A percentile compares a stretch with the other conserved stretches of the same genome.
These are phyloP conservation scores for Chrysanthemum lavandulifolium DNA, from an alignment of 129 eudicot genomes.

Conservation along the genomic window DNA sequence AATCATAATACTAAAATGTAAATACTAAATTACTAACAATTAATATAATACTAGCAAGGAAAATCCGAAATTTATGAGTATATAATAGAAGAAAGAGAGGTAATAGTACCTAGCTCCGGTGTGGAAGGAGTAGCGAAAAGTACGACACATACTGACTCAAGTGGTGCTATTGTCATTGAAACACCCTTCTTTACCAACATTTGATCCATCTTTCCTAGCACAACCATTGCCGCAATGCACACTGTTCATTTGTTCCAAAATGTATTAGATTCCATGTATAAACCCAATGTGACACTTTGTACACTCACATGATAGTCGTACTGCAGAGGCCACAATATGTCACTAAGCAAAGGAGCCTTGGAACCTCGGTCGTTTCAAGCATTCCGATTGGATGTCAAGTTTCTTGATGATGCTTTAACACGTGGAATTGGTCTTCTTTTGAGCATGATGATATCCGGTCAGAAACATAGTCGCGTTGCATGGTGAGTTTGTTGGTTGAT, in stretches of 20 bases:
- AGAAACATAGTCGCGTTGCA: conserved; percentile 22
- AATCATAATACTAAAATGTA: not conserved
- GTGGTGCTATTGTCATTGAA: conserved; percentile 80
- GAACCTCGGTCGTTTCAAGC: conserved; percentile 59
- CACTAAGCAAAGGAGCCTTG: conserved; percentile 76
- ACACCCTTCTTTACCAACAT: conserved; percentile 70
- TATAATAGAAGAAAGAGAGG: not conserved
- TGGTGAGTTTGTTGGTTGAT: conserved; percentile 23
- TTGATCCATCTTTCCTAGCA: conserved; percentile 84
- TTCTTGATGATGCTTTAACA: conserved; percentile 32
- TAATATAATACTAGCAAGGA: too few species aligned
- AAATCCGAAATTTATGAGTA: not conserved
- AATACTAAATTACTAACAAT: too few species aligned
- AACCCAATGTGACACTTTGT: too few species aligned
- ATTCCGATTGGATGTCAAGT: conserved; percentile 40
- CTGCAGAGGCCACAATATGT: conserved; percentile 92
- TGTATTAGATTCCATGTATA: too few species aligned
- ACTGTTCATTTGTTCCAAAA: conserved; percentile 32
- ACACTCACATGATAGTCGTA: conserved; percentile 16
- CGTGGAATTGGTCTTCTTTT: conserved; percentile 5
- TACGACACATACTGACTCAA: conserved; percentile 88
- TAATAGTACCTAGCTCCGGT: conserved; percentile 51
- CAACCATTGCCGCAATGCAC: conserved; percentile 95
- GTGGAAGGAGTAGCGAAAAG: conserved; percentile 70
- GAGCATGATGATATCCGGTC: not conserved